Evolutionary conservation across 2,329 filamentous ascomycete genomes (phyloP).

Genomic region (Aureobasidium pullulans): DNA sequence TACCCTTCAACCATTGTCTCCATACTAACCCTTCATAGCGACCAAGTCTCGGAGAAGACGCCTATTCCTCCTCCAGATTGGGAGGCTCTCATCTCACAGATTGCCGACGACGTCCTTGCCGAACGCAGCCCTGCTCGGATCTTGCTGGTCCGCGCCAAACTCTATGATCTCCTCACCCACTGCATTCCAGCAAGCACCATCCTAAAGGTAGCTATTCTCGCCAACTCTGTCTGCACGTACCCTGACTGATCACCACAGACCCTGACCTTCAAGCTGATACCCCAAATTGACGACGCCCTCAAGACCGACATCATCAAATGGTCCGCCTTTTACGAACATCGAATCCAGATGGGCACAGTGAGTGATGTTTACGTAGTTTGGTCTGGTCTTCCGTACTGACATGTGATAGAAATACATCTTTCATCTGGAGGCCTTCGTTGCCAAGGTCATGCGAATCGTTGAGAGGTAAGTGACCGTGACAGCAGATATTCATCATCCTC

Average conservation of each 20-base stretch:
- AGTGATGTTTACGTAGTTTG: conserved; percentile 19
- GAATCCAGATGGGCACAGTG: conserved; percentile 74
- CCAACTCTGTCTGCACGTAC: background rate
- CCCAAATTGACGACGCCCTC: conserved; percentile 76
- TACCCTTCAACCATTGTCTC: conserved; percentile 24
- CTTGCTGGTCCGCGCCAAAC: conserved; percentile 77
- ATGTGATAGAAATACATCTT: conserved; percentile 75
- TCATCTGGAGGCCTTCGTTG: conserved; percentile 95
- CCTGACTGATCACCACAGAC: conserved; percentile 43
- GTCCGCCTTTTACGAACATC: conserved; percentile 95
- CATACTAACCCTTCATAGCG: conserved; percentile 46
- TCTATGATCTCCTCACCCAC: conserved; percentile 96
- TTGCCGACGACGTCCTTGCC: conserved; percentile 87
- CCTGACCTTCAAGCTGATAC: conserved; percentile 85
- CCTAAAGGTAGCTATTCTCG: conserved; percentile 53
- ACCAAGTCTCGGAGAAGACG: conserved; percentile 81
- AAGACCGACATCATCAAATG: conserved; percentile 92
- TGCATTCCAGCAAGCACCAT: conserved; percentile 95
- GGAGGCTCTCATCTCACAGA: conserved; percentile 83
- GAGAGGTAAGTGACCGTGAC: conserved; percentile 61
- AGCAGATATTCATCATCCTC: background rate
- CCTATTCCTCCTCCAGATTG: conserved; percentile 92
- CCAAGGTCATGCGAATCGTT: conserved; percentile 94
- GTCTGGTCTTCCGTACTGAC: background rate
- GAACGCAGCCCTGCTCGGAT: conserved; percentile 89